phyloP scores from a whole-genome alignment of 2,329 filamentous ascomycete genomes.

The Aspergillus flavus region DNA sequence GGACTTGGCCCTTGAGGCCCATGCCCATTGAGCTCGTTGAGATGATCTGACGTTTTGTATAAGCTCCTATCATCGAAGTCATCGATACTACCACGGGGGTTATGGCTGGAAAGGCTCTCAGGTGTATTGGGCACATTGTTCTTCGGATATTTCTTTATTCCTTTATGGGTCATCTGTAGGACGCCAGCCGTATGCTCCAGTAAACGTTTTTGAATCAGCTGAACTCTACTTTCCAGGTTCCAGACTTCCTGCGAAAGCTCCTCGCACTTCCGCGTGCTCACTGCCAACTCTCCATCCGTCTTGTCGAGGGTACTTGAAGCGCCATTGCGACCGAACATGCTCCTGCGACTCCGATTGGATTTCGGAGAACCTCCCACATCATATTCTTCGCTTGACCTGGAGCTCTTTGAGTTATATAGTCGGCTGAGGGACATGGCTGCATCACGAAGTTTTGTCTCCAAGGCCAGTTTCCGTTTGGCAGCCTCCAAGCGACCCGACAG shows the following conservation, averaged over 20 bases:
- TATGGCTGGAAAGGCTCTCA: slow-evolving; percentile 71
- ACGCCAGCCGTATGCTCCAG: slow-evolving; percentile 92
- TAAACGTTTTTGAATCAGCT: slow-evolving; percentile 73
- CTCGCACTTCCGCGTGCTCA: slow-evolving; percentile 80
- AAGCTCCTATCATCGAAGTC: slow-evolving; percentile 78
- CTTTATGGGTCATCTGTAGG: slow-evolving; percentile 84
- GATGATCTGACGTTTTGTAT: slow-evolving; percentile 69
- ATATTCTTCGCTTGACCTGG: slow-evolving; percentile 51
- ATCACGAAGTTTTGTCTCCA: slow-evolving; percentile 93
- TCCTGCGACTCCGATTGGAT: slow-evolving; percentile 57
- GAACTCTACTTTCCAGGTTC: slow-evolving; percentile 73
- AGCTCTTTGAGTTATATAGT: slow-evolving; percentile 70
- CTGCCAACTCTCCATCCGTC: slow-evolving; percentile 73
- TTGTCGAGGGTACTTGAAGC: slow-evolving; percentile 45
- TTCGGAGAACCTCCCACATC: slow-evolving; percentile 40
- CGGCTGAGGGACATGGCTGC: slow-evolving; percentile 84
- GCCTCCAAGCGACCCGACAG: slow-evolving; percentile 78
- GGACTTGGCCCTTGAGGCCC: slow-evolving; percentile 23
- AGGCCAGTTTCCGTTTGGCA: slow-evolving; percentile 76
- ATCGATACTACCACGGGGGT: slow-evolving; percentile 54
- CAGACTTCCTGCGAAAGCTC: slow-evolving; percentile 80
- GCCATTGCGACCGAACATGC: slow-evolving; percentile 51
- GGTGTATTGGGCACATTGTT: slow-evolving; percentile 67
- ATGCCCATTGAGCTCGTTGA: slow-evolving; percentile 52
- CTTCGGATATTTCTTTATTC: slow-evolving; percentile 62